These are phyloP conservation scores for Eucommia ulmoides DNA, from an alignment of 257 asterid genomes.

Conservation along the genomic window DNA sequence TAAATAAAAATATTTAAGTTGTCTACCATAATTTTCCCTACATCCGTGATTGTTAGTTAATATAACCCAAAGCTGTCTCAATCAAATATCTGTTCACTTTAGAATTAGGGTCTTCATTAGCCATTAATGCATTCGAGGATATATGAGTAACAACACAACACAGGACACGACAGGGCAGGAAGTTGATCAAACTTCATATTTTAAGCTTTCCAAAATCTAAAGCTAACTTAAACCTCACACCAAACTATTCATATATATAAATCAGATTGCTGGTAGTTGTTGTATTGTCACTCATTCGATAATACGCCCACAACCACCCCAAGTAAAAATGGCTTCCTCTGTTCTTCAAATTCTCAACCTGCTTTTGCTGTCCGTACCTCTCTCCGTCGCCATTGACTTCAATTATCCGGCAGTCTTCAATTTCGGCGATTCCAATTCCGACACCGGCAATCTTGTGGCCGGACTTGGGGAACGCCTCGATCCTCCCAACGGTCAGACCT, in stretches of 20 bases:
- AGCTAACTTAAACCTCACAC: conserved; percentile 45
- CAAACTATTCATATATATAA: too few species aligned
- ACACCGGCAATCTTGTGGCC: conserved; percentile 73
- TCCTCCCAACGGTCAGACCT: conserved; percentile 73
- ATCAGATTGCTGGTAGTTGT: too few species aligned
- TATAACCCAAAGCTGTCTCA: neutral
- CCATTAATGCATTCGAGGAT: conserved; percentile 4
- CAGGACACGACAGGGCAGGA: too few species aligned
- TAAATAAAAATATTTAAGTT: too few species aligned
- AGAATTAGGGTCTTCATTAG: neutral
- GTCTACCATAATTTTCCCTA: too few species aligned
- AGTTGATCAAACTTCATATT: neutral
- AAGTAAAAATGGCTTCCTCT: conserved; percentile 3
- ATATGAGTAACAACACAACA: conserved; percentile 7
- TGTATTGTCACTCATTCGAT: neutral
- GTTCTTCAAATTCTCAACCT: conserved; percentile 15
- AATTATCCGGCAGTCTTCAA: conserved; percentile 86
- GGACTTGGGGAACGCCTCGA: conserved; percentile 52
- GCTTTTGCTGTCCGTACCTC: conserved; percentile 17
- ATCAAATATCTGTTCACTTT: conserved; percentile 4
- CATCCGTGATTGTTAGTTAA: too few species aligned
- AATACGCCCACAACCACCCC: neutral
- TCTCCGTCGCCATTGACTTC: conserved; percentile 48
- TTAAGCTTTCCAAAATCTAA: conserved; percentile 8
- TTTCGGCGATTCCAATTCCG: conserved; percentile 98